Evolutionary conservation across 106 monocot species (phyloP).

Genomic region (Chionographis japonica): DNA sequence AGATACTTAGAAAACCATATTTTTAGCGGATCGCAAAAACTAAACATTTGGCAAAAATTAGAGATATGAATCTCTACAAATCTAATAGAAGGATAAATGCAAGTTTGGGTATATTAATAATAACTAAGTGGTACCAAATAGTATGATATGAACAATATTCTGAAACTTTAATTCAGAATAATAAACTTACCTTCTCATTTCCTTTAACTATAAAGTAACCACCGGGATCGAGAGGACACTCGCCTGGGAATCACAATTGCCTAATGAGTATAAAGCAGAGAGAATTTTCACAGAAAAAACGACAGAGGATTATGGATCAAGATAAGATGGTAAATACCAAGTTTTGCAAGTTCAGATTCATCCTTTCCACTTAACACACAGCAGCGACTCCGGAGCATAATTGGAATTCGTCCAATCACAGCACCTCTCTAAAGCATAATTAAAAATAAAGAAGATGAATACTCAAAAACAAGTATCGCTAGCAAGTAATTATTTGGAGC

Average conservation of each 20-base stretch:
- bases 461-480: no score
- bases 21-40: no score
- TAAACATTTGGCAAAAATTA: no score
- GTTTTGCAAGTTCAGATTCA: slow-evolving; percentile 85
- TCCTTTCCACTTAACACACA: slow-evolving; percentile 81
- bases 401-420: slow-evolving; percentile 79
- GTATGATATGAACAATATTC: not conserved
- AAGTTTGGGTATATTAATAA: no score
- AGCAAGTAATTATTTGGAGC: no score
- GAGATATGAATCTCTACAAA: no score
- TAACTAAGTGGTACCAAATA: not conserved
- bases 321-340: slow-evolving; percentile 36
- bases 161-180: not conserved
- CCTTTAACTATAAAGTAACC: slow-evolving; percentile 95
- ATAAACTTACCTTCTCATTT: slow-evolving; percentile 71
- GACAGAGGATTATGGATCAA: not conserved
- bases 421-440: slow-evolving; percentile 22
- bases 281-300: not conserved
- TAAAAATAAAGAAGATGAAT: no score
- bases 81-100: not conserved
- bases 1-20: no score
- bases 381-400: slow-evolving; percentile 79
- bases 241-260: slow-evolving; percentile 35
- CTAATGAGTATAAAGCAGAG: not conserved
- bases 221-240: slow-evolving; percentile 98